A percentile compares a stretch with the other conserved stretches of the same genome.
Conservation (phyloP, 768 basidiomycete genomes). For the Dentipellis fragilis region DNA sequence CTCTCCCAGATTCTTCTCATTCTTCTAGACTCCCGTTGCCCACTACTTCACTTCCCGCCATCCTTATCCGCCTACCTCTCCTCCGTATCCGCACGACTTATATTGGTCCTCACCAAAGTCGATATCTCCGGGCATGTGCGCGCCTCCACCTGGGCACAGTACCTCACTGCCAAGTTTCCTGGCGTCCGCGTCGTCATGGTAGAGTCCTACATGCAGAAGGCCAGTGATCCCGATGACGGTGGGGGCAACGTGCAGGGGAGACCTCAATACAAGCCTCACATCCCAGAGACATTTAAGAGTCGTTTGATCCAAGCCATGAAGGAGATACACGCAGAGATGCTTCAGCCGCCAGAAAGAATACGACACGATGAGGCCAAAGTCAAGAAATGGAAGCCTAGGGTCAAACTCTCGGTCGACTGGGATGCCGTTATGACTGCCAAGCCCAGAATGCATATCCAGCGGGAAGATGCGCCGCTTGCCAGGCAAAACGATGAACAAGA, state of each 20-base stretch:
- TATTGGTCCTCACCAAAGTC: constrained; percentile 80
- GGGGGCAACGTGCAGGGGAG: constrained; percentile 33
- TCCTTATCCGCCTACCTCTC: constrained; percentile 61
- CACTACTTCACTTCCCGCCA: constrained; percentile 76
- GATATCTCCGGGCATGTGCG: constrained; percentile 71
- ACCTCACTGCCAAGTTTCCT: constrained; percentile 46
- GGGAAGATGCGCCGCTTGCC: constrained; percentile 5
- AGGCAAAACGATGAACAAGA: constrained; percentile 5
- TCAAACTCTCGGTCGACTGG: constrained; percentile 70
- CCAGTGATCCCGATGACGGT: not conserved
- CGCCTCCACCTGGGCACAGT: constrained; percentile 54
- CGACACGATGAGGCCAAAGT: constrained; percentile 35
- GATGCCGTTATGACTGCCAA: constrained; percentile 35
- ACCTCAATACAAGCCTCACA: constrained; percentile 47
- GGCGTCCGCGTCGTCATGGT: constrained; percentile 57
- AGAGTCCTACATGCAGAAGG: constrained; percentile 60
- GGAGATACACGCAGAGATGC: constrained; percentile 54
- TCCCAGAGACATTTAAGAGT: constrained; percentile 56
- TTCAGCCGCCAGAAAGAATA: constrained; percentile 57
- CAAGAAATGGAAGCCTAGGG: constrained; percentile 52
- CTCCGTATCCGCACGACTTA: constrained; percentile 26
- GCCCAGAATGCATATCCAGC: constrained; percentile 19
- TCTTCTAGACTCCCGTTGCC: constrained; percentile 84
- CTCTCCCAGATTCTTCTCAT: constrained; percentile 83
- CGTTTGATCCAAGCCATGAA: constrained; percentile 57